A percentile compares a stretch with the other conserved stretches of the same genome.
Evolutionary conservation across 139 green algal genomes (phyloP).

Genomic region (Auxenochlorella pyrenoidosa): DNA sequence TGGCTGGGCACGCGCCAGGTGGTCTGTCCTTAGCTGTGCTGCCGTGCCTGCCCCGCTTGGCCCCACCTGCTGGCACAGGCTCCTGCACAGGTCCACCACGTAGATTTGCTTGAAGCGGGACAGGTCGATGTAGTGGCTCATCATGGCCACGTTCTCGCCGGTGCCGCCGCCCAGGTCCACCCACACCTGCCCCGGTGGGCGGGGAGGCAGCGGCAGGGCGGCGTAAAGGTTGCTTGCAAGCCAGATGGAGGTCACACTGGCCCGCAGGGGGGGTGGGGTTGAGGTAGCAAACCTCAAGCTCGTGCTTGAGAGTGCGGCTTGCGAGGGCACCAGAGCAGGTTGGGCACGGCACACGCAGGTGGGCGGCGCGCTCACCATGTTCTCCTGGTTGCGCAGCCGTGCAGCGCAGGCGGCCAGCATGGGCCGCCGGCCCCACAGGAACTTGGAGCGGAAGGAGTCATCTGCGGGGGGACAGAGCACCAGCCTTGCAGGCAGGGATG

Average conservation of each 20-base stretch:
- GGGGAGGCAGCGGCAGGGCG: too few relatives aligned
- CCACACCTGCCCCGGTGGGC: constrained; percentile 44
- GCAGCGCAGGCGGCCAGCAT: constrained; percentile 93
- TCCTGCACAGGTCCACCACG: constrained; percentile 95
- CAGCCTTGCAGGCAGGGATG: too few relatives aligned
- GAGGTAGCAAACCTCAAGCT: too few relatives aligned
- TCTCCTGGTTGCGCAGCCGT: constrained; percentile 62
- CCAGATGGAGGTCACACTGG: too few relatives aligned
- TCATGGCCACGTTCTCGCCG: constrained; percentile 94
- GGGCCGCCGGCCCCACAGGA: constrained; percentile 92
- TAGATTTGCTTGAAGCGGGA: constrained; percentile 94
- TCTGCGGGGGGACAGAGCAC: constrained; percentile 70
- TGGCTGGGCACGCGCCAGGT: too few relatives aligned
- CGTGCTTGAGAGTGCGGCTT: too few relatives aligned
- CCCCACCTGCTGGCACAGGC: constrained; percentile 86
- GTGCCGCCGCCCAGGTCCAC: constrained; percentile 92
- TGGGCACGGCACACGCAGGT: not conserved
- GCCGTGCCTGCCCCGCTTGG: not conserved
- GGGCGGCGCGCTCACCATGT: constrained; percentile 81
- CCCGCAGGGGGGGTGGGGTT: too few relatives aligned
- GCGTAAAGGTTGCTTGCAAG: too few relatives aligned
- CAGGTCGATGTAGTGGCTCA: constrained; percentile 93
- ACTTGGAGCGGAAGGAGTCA: constrained; percentile 92
- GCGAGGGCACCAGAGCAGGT: not conserved
- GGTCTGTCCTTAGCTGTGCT: too few relatives aligned